Conservation (phyloP, 116 monocot genomes). For the Papilionanthe hybrid region DNA sequence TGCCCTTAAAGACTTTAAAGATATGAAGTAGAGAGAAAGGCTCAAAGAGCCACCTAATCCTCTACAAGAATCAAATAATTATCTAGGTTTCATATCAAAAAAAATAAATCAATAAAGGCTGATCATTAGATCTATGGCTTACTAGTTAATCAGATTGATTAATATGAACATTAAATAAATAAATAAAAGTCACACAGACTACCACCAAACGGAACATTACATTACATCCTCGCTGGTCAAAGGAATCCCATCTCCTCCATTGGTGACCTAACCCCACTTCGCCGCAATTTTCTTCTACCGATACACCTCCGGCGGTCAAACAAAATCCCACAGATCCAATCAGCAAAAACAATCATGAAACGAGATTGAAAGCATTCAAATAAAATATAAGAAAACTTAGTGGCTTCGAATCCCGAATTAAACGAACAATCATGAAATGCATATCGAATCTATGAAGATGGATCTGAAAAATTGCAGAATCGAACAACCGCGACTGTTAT, state of each 20-base stretch:
- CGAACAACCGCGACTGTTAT: neutral
- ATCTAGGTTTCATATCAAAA: neutral
- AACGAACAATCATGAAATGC: neutral
- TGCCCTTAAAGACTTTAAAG: too few relatives aligned
- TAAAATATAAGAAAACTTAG: neutral
- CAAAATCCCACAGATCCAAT: constrained; percentile 3
- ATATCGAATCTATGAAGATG: neutral
- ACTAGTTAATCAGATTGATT: neutral
- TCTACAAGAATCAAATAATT: neutral
- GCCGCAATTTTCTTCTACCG: neutral
- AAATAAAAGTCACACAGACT: neutral
- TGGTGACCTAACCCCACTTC: neutral
- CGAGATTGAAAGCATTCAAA: neutral
- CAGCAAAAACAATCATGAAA: neutral
- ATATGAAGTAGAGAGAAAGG: neutral
- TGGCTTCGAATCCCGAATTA: neutral
- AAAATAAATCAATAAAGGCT: neutral
- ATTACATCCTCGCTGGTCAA: neutral
- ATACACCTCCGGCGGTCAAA: neutral
- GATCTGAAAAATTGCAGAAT: neutral
- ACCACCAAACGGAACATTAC: neutral
- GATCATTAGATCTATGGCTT: neutral
- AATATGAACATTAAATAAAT: neutral
- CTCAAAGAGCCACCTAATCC: neutral
- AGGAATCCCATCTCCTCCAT: neutral